These are phyloP conservation scores for Colletotrichum lentis DNA, from an alignment of 2,329 filamentous ascomycete species.

Conservation along the genomic window DNA sequence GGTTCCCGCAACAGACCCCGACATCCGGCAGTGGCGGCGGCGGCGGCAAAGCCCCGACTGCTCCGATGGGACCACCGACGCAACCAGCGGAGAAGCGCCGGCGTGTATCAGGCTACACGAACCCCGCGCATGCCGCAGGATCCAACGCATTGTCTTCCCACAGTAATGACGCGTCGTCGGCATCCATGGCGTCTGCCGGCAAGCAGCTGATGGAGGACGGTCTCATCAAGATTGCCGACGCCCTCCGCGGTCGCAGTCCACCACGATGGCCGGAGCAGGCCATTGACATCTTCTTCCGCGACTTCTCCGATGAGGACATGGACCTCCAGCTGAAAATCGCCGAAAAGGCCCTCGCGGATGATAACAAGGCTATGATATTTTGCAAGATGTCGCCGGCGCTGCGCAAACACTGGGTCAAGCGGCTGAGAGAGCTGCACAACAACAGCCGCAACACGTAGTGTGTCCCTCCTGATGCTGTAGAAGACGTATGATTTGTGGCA, in stretches of 20 bases:
- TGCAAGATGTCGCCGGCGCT: conserved; percentile 66
- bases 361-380: conserved; percentile 68
- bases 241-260: conserved; percentile 50
- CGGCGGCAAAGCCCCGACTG: conserved; percentile 32
- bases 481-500: conserved; percentile 17
- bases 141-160: conserved; percentile 32
- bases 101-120: conserved; percentile 45
- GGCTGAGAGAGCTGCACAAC: conserved; percentile 58
- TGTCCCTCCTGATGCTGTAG: too few species aligned
- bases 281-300: conserved; percentile 66
- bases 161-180: conserved; percentile 44
- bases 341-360: conserved; percentile 65
- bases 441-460: conserved; percentile 40
- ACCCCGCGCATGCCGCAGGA: conserved; percentile 31
- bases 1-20: conserved; percentile 43
- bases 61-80: conserved; percentile 35
- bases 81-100: conserved; percentile 46
- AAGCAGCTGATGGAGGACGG: conserved; percentile 48
- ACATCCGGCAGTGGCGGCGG: conserved; percentile 17
- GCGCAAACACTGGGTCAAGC: conserved; percentile 64
- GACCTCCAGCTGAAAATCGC: conserved; percentile 68
- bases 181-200: conserved; percentile 41
- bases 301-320: conserved; percentile 65
- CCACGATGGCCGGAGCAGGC: conserved; percentile 65
- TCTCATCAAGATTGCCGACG: conserved; percentile 50